phyloP scores from a whole-genome alignment of 2,329 filamentous ascomycete genomes.

The Fusarium temperatum region DNA sequence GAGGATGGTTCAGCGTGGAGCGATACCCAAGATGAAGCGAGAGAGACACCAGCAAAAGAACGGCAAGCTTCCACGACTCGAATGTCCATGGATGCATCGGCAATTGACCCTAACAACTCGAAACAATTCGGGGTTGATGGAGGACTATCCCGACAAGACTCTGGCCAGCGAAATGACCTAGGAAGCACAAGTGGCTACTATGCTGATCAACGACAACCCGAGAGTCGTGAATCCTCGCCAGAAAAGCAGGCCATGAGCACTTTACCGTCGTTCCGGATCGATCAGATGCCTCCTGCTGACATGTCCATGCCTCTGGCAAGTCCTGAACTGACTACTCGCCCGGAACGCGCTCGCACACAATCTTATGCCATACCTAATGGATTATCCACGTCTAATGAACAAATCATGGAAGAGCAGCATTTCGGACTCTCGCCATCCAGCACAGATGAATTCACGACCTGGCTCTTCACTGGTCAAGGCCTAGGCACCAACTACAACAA shows the following conservation, averaged over 20 bases:
- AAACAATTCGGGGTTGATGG: constrained; percentile 1
- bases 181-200: constrained; percentile 21
- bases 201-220: constrained; percentile 27
- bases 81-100: constrained; percentile 15
- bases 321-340: constrained; percentile 27
- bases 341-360: constrained; percentile 32
- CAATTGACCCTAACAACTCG: background rate
- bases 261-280: constrained; percentile 32
- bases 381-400: constrained; percentile 30
- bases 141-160: constrained; percentile 19
- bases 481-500: constrained; percentile 34
- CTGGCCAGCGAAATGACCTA: constrained; percentile 24
- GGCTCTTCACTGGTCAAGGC: constrained; percentile 41
- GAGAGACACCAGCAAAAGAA: constrained; percentile 32
- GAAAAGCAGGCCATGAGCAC: constrained; percentile 30
- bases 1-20: constrained; percentile 43
- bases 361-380: constrained; percentile 38
- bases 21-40: constrained; percentile 41
- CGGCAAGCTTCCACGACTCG: constrained; percentile 4
- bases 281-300: constrained; percentile 31
- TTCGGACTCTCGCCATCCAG: constrained; percentile 42
- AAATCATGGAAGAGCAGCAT: constrained; percentile 39
- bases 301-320: constrained; percentile 37
- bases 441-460: constrained; percentile 42
- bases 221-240: constrained; percentile 38